A percentile compares a stretch with the other conserved stretches of the same genome.
Evolutionary conservation across 305 asterid species (phyloP).

Genomic region (Fraxinus platypoda): DNA sequence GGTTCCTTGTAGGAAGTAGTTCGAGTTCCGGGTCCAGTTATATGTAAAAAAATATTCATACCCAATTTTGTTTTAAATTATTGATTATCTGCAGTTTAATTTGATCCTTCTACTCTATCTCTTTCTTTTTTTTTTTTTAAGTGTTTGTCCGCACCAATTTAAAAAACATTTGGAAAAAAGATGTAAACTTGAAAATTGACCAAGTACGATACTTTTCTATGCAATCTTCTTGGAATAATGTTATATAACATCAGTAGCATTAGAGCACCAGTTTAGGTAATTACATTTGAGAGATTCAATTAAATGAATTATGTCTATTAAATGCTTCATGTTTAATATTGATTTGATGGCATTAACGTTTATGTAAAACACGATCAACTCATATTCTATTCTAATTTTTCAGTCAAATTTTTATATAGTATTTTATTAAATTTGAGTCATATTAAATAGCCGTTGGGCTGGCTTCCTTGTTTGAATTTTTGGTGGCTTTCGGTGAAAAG

Average conservation of each 20-base stretch:
- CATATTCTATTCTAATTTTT: not conserved
- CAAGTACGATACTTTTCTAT: not conserved
- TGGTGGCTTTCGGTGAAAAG: no score
- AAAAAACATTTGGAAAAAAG: not conserved
- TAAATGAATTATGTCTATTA: not conserved
- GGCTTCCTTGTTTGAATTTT: no score
- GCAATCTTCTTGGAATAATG: not conserved
- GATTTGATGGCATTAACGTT: no score
- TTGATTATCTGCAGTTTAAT: not conserved
- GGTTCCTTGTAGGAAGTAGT: no score
- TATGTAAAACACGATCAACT: not conserved
- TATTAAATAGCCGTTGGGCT: no score
- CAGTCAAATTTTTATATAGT: not conserved
- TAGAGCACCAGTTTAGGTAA: not conserved
- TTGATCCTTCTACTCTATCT: not conserved
- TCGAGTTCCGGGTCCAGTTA: no score
- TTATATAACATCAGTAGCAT: not conserved
- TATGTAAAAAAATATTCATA: no score
- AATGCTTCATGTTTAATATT: not conserved
- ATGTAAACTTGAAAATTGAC: not conserved
- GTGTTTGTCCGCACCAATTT: not conserved
- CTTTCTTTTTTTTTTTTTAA: no score
- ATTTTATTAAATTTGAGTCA: not conserved
- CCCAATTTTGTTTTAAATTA: not conserved
- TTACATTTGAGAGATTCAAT: no score